These are phyloP conservation scores for Neurospora tetrasperma DNA, from an alignment of 495 filamentous ascomycete genomes.

Conservation along the genomic window DNA sequence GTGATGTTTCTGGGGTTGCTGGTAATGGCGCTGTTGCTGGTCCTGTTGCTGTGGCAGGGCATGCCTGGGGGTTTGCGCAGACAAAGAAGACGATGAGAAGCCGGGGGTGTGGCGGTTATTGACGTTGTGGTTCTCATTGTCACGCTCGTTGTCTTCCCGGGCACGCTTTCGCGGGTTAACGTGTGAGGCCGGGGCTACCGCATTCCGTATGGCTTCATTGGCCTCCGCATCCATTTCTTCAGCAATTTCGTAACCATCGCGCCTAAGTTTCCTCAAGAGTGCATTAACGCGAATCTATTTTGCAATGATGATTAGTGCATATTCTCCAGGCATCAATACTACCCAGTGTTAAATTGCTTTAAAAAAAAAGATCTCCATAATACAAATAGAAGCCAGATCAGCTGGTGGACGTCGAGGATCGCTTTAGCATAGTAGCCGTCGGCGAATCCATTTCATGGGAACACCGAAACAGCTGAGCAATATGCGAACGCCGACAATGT, in stretches of 20 bases:
- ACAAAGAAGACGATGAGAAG: not conserved
- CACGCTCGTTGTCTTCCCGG: not conserved
- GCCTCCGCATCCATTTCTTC: not conserved
- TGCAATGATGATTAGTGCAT: not conserved
- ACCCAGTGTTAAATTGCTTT: not conserved
- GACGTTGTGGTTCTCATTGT: not conserved
- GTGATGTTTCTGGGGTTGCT: not conserved
- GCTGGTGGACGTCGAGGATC: not conserved
- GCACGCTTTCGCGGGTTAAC: not conserved
- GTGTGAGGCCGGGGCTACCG: not conserved
- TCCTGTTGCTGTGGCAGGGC: not conserved
- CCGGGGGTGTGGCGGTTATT: not conserved
- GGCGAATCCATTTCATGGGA: not conserved
- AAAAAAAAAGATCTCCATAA: not conserved
- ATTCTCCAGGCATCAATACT: not conserved
- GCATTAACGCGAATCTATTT: not conserved
- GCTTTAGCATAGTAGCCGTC: not conserved
- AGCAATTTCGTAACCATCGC: not conserved
- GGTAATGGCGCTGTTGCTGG: not conserved
- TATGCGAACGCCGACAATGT: not conserved
- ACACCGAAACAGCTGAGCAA: not conserved
- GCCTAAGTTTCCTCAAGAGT: not conserved
- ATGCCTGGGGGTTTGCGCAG: not conserved
- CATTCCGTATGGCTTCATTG: not conserved
- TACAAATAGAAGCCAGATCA: not conserved